These are phyloP conservation scores for Saxophila tyrrhenica DNA, from an alignment of 495 filamentous ascomycete genomes.

Conservation along the genomic window DNA sequence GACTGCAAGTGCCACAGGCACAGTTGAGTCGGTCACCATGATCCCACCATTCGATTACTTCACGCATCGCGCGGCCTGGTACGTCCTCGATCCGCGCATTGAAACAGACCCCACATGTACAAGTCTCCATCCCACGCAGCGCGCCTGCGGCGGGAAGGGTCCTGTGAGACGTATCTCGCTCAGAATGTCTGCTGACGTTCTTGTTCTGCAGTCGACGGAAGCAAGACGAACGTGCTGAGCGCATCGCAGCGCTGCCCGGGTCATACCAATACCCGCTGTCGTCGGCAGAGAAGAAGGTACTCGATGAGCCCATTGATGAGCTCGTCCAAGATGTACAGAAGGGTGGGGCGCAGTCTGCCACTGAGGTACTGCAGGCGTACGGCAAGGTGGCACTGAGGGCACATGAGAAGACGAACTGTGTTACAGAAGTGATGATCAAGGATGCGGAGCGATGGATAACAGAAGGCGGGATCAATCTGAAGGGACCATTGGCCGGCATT, in stretches of 20 bases:
- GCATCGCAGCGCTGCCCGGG: constrained; percentile 54
- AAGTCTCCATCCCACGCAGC: neutral
- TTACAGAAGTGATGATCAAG: constrained; percentile 79
- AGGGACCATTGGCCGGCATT: constrained; percentile 80
- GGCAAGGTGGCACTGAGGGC: constrained; percentile 79
- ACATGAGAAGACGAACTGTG: constrained; percentile 77
- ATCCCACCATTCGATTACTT: constrained; percentile 50
- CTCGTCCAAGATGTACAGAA: constrained; percentile 70
- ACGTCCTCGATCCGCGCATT: constrained; percentile 19
- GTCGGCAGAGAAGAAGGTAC: constrained; percentile 46
- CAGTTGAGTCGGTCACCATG: constrained; percentile 31
- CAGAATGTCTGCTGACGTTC: neutral
- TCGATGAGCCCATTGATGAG: constrained; percentile 63
- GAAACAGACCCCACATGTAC: neutral
- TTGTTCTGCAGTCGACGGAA: constrained; percentile 55
- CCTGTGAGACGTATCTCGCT: neutral
- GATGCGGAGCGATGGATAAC: constrained; percentile 68
- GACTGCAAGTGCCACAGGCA: neutral
- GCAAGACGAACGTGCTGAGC: constrained; percentile 56
- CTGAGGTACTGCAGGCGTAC: constrained; percentile 72
- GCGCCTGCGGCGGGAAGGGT: neutral
- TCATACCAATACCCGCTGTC: constrained; percentile 56
- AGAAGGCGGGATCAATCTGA: constrained; percentile 55
- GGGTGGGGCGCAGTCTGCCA: constrained; percentile 36
- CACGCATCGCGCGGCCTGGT: constrained; percentile 45